Conservation (phyloP, 1,284 basidiomycete species). For the Apiotrichum akiyoshidainum region DNA sequence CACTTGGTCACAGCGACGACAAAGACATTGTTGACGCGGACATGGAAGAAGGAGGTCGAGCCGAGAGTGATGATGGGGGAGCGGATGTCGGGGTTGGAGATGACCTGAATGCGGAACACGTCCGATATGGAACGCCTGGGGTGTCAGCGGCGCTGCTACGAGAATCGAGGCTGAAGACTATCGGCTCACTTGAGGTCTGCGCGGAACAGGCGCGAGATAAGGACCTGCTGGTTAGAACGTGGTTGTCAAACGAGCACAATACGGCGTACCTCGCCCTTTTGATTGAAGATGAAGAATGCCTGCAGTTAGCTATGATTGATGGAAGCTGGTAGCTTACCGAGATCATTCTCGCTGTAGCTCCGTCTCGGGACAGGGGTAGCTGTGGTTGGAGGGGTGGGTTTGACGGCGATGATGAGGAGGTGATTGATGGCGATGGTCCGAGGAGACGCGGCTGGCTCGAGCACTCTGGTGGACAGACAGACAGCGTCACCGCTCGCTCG, state of each 20-base stretch:
- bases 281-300: slow-evolving; percentile 98
- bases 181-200: slow-evolving; percentile 82
- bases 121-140: slow-evolving; percentile 90
- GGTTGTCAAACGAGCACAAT: not conserved
- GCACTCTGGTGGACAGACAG: no score
- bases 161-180: no score
- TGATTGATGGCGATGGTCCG: not conserved
- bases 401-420: not conserved
- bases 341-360: slow-evolving; percentile 30
- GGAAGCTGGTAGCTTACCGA: slow-evolving; percentile 28
- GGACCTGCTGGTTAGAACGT: slow-evolving; percentile 59
- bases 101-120: slow-evolving; percentile 95
- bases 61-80: slow-evolving; percentile 97
- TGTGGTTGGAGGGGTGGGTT: not conserved
- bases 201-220: slow-evolving; percentile 87
- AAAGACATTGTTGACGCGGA: slow-evolving; percentile 90
- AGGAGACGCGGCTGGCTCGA: no score
- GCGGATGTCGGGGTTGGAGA: slow-evolving; percentile 92
- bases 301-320: slow-evolving; percentile 42
- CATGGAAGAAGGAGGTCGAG: slow-evolving; percentile 96
- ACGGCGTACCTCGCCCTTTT: slow-evolving; percentile 81
- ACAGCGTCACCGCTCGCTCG: no score
- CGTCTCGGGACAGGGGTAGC: not conserved
- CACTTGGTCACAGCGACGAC: slow-evolving; percentile 93
- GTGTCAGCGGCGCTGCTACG: not conserved